phyloP scores from a whole-genome alignment of 495 filamentous ascomycete genomes.

The Hyaloscypha bicolor region DNA sequence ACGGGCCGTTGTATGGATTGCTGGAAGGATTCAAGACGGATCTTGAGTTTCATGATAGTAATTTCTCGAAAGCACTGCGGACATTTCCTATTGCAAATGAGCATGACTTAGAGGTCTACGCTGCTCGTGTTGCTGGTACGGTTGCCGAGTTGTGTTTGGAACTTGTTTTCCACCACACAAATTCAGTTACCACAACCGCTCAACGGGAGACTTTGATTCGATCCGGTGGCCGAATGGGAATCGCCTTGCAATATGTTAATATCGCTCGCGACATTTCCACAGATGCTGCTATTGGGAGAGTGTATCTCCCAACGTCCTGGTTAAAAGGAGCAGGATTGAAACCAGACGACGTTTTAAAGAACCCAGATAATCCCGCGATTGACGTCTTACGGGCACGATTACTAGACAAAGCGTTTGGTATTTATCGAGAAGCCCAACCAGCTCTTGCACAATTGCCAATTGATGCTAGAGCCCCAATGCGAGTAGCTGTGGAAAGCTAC shows the following conservation, averaged over 20 bases:
- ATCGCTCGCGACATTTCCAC: slow-evolving; percentile 68
- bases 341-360: slow-evolving; percentile 51
- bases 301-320: slow-evolving; percentile 66
- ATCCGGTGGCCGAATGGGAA: slow-evolving; percentile 62
- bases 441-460: slow-evolving; percentile 59
- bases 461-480: slow-evolving; percentile 58
- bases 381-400: slow-evolving; percentile 52
- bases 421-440: slow-evolving; percentile 50
- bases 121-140: slow-evolving; percentile 63
- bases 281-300: slow-evolving; percentile 60
- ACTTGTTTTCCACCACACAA: slow-evolving; percentile 58
- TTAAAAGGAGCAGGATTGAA: slow-evolving; percentile 55
- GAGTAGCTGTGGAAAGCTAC: slow-evolving; percentile 71
- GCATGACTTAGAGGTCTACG: slow-evolving; percentile 57
- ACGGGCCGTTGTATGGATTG: slow-evolving; percentile 57
- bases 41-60: slow-evolving; percentile 45
- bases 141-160: slow-evolving; percentile 66
- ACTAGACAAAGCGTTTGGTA: slow-evolving; percentile 55
- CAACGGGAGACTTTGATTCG: slow-evolving; percentile 38
- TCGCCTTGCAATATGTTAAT: slow-evolving; percentile 70
- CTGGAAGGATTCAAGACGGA: slow-evolving; percentile 66
- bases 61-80: slow-evolving; percentile 2
- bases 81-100: slow-evolving; percentile 58
- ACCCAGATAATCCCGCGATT: slow-evolving; percentile 43
- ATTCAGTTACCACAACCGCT: slow-evolving; percentile 19